phyloP scores from a whole-genome alignment of 176 grass and related monocot genomes.

The Carex scoparia region DNA sequence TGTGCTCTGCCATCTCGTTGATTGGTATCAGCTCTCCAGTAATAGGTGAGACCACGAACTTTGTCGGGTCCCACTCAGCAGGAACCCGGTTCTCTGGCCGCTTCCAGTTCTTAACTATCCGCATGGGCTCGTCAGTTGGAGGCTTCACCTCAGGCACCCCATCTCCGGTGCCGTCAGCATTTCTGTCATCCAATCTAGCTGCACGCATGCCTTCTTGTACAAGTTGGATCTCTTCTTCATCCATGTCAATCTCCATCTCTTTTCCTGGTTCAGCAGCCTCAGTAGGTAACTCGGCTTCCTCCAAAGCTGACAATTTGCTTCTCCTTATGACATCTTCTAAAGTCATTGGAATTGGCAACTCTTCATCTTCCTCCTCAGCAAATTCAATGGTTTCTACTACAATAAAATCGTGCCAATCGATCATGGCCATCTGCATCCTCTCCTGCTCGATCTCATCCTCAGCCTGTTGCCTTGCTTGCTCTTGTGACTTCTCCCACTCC shows the following conservation, averaged over 20 bases:
- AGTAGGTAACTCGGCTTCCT: constrained; percentile 38
- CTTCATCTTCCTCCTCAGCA: constrained; percentile 75
- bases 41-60: constrained; percentile 91
- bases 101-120: constrained; percentile 99
- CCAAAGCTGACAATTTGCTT: constrained; percentile 65
- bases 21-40: constrained; percentile 91
- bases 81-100: constrained; percentile 78
- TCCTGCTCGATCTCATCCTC: constrained; percentile 96
- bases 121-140: constrained; percentile 43
- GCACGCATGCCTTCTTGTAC: constrained; percentile 90
- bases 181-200: constrained; percentile 52
- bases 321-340: constrained; percentile 77
- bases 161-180: constrained; percentile 37
- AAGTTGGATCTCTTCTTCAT: constrained; percentile 87
- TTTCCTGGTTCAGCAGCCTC: constrained; percentile 57
- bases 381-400: constrained; percentile 93
- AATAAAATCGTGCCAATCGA: constrained; percentile 96
- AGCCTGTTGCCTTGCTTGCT: constrained; percentile 77
- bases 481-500: constrained; percentile 92
- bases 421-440: constrained; percentile 83
- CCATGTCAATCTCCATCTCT: constrained; percentile 88
- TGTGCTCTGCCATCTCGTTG: constrained; percentile 98
- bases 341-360: constrained; percentile 63
- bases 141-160: constrained; percentile 21
- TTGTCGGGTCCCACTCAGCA: constrained; percentile 65